Evolutionary conservation across 2,329 filamentous ascomycete genomes (phyloP), one percentile per base, ranked within the genome.

Genomic region (Cercospora berteroae): DNA sequence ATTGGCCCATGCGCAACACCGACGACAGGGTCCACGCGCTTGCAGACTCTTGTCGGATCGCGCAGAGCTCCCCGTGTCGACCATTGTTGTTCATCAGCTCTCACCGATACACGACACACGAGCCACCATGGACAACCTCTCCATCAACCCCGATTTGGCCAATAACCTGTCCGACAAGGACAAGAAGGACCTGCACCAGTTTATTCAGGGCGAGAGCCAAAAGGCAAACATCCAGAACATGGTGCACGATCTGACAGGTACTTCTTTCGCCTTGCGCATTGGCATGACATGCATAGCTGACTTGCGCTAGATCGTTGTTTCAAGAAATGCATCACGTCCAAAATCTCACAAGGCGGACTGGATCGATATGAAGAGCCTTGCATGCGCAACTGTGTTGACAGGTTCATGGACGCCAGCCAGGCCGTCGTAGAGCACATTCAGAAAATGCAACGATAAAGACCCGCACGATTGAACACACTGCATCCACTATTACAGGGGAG

Each of bases 351-450:
- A 69, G 87, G 88, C 29, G 87, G 88, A 75, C 83, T 99, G 72
- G 92, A 96, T 73, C 87, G 85, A 75, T 83, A 81, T 69, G 95
- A 99, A 83, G 90, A 95, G 82, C 82, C 84, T 8, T 99, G 95
- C 80, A 86, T 97, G 79, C 85, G 89, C 79, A 97, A 97, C 83
- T 99, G 95, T 77, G 93, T 98, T 65, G 92, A 97, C 76, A 86
- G 95, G 65, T 98, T 96, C 81, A 86, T 98, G 82, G 95, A 99
- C 80, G 87, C 93, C 70, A 95, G 94, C 81, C 81, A 91, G 72
- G 83, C 92, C 63, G 91, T 96, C n/a, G 83, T 97, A 80, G 90
- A 89, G 84, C 91, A 97, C 78, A 82, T 98, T 76, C 89, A 95
- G 79, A 86, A 80, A 69, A 81, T 91, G 80, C 68, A 72, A 27